Percentiles rank a stretch among this genome's conserved stretches.
Evolutionary conservation across 1,284 basidiomycete species (phyloP).

Genomic region (Ceratobasidium sp.): DNA sequence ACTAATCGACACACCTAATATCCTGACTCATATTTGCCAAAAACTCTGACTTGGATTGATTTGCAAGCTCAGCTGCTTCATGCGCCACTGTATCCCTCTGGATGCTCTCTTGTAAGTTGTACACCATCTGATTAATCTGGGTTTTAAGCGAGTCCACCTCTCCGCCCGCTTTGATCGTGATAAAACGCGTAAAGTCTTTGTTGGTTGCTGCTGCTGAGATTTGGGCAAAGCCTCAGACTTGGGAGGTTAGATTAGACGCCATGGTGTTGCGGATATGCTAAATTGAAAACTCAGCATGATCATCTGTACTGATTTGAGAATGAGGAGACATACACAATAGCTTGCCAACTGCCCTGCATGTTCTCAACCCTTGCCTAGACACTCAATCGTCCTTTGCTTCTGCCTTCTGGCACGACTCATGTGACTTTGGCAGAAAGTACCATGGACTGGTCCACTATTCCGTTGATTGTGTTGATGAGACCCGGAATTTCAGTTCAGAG

Average conservation of each 20-base stretch:
- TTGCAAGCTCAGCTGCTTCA: constrained; percentile 97
- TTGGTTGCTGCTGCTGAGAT: constrained; percentile 99
- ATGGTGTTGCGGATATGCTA: constrained; percentile 92
- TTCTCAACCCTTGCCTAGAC: constrained; percentile 99
- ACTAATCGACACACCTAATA: constrained; percentile 74
- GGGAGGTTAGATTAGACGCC: constrained; percentile 96
- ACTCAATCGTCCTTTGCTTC: constrained; percentile 96
- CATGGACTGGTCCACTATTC: constrained; percentile 96
- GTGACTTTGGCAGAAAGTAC: constrained; percentile 96
- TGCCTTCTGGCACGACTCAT: constrained; percentile 94
- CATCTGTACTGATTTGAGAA: too few species aligned
- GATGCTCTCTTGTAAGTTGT: constrained; percentile 95
- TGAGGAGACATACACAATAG: constrained; percentile 92
- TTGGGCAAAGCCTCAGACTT: constrained; percentile 99
- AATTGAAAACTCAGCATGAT: constrained; percentile 14
- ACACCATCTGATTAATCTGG: constrained; percentile 99
- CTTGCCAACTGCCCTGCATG: constrained; percentile 98
- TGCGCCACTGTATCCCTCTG: constrained; percentile 99
- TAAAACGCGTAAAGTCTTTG: constrained; percentile 98
- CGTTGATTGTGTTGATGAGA: constrained; percentile 94
- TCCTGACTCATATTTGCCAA: constrained; percentile 98
- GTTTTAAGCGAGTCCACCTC: constrained; percentile 99
- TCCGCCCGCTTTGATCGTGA: constrained; percentile 97
- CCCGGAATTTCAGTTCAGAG: constrained; percentile 92
- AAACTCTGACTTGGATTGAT: constrained; percentile 97